Conservation (phyloP, 805 yeast species). For the Saturnispora silvae region DNA sequence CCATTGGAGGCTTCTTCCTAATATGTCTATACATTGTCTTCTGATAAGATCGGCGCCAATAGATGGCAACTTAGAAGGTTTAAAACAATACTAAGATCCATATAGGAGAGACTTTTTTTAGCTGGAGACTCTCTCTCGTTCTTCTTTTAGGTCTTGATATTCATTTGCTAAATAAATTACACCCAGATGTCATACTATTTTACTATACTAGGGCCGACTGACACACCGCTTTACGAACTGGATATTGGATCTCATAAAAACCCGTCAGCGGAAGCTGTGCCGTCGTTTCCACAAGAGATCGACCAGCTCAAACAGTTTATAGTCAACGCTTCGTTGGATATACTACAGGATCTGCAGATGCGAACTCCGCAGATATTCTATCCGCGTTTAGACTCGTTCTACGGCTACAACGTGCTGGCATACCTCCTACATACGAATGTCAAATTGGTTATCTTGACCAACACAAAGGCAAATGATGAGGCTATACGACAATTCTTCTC, state of each 20-base stretch:
- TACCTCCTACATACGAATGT: conserved; percentile 83
- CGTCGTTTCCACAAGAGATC: conserved; percentile 57
- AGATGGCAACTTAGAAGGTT: no score
- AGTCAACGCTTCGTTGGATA: conserved; percentile 77
- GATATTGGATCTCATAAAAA: conserved; percentile 71
- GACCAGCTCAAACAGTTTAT: conserved; percentile 80
- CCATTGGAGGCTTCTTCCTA: no score
- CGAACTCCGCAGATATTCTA: conserved; percentile 51
- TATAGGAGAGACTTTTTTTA: no score
- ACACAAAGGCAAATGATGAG: conserved; percentile 49
- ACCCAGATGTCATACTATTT: conserved; percentile 62
- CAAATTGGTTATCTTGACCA: conserved; percentile 66
- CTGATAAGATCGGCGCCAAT: no score
- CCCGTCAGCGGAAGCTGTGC: conserved; percentile 47
- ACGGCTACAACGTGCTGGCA: conserved; percentile 73
- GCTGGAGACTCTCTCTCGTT: no score
- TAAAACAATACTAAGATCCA: no score
- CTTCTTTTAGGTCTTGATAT: no score
- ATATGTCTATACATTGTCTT: no score
- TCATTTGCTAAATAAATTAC: background rate
- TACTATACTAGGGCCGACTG: conserved; percentile 78
- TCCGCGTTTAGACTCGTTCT: conserved; percentile 75
- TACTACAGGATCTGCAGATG: conserved; percentile 90
- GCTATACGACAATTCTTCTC: conserved; percentile 71
- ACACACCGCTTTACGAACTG: conserved; percentile 77